Conservation (phyloP, 306 rosid genomes). For the Dicorynia guianensis region DNA sequence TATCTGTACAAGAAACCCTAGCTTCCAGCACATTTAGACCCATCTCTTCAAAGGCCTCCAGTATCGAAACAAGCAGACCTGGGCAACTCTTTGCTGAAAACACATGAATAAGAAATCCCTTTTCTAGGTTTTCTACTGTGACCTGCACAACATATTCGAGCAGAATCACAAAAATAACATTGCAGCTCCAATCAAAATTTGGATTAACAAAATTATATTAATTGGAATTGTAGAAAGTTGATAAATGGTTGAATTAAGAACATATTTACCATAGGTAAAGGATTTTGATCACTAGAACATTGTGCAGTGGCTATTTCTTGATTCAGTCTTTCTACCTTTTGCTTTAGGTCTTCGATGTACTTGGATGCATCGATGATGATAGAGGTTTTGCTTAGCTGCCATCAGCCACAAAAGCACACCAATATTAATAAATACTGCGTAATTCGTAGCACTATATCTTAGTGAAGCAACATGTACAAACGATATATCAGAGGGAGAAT, state of each 20-base stretch:
- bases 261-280: slow-evolving; percentile 58
- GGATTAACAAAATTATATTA: neutral
- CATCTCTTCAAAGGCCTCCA: slow-evolving; percentile 76
- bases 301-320: slow-evolving; percentile 58
- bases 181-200: neutral
- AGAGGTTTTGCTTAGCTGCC: slow-evolving; percentile 67
- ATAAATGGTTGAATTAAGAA: neutral
- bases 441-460: neutral
- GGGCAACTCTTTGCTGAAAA: slow-evolving; percentile 67
- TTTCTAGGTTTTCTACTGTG: slow-evolving; percentile 70
- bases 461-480: neutral
- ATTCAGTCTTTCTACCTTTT: slow-evolving; percentile 68
- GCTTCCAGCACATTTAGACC: slow-evolving; percentile 76
- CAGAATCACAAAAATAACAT: neutral
- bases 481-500: no score
- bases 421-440: no score
- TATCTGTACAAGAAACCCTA: slow-evolving; percentile 82
- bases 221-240: neutral
- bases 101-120: slow-evolving; percentile 68
- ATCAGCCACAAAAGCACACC: slow-evolving; percentile 2
- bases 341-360: slow-evolving; percentile 72
- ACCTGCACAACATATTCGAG: slow-evolving; percentile 56
- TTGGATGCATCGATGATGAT: slow-evolving; percentile 78
- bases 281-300: slow-evolving; percentile 55
- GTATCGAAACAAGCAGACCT: slow-evolving; percentile 71